phyloP scores from a whole-genome alignment of 129 eudicot genomes.

The Flaveria robusta region DNA sequence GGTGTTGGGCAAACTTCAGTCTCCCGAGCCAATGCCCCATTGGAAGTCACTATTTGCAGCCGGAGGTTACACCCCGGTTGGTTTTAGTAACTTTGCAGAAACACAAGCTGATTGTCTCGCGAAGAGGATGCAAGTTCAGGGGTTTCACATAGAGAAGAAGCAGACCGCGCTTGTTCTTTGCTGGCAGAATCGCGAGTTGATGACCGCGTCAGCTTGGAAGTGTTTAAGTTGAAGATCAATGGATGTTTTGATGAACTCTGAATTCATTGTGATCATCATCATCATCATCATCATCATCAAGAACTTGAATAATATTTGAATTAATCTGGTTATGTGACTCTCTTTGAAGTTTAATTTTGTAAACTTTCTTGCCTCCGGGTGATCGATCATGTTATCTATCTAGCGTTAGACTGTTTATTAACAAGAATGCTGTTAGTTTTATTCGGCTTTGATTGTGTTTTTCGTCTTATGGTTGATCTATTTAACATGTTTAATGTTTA shows the following conservation, averaged over 20 bases:
- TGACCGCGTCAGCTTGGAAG: slow-evolving; percentile 66
- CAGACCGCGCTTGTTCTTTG: slow-evolving; percentile 57
- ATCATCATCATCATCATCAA: slow-evolving; percentile 28
- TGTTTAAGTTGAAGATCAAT: slow-evolving; percentile 44
- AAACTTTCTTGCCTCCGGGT: slow-evolving; percentile 40
- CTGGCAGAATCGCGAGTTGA: slow-evolving; percentile 60
- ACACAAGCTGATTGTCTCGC: slow-evolving; percentile 61
- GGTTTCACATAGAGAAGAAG: slow-evolving; percentile 60
- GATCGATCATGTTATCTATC: slow-evolving; percentile 31
- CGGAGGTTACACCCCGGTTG: slow-evolving; percentile 46
- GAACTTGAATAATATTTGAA: slow-evolving; percentile 41
- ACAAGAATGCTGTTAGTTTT: slow-evolving; percentile 19
- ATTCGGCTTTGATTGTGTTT: neutral
- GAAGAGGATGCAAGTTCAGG: slow-evolving; percentile 52
- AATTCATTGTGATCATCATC: slow-evolving; percentile 23
- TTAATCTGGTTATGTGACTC: slow-evolving; percentile 40
- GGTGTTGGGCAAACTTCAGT: slow-evolving; percentile 50
- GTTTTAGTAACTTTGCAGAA: slow-evolving; percentile 56
- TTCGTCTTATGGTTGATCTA: neutral
- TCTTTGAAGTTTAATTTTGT: slow-evolving; percentile 41
- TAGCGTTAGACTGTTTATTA: slow-evolving; percentile 27
- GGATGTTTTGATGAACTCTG: slow-evolving; percentile 43
- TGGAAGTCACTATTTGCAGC: slow-evolving; percentile 55
- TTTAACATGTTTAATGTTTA: neutral
- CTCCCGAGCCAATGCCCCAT: slow-evolving; percentile 51